Conservation (phyloP, 495 filamentous ascomycete genomes). For the Halenospora varia region DNA sequence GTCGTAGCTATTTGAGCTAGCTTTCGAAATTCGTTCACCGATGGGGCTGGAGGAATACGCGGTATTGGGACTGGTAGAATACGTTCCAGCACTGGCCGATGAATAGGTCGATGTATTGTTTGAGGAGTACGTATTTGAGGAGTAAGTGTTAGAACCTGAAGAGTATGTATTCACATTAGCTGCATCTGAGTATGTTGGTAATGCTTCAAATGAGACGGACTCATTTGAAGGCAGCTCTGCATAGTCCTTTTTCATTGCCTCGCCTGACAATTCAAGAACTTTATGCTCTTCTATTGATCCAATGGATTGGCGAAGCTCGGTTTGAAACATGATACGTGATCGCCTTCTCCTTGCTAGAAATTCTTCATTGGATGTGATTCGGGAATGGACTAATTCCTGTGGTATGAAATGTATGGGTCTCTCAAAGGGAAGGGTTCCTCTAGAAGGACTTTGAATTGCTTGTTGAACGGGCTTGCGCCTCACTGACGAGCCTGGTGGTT, state of each 20-base stretch:
- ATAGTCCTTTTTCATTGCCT: neutral
- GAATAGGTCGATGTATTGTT: neutral
- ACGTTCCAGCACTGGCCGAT: neutral
- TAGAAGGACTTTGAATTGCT: neutral
- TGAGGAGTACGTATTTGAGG: neutral
- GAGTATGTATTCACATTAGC: too few species aligned
- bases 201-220: too few species aligned
- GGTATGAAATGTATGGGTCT: constrained; percentile 11
- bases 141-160: neutral
- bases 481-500: neutral
- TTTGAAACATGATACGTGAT: constrained; percentile 15
- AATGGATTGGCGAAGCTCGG: constrained; percentile 11
- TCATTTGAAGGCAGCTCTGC: too few species aligned
- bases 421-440: neutral
- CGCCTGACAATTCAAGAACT: constrained; percentile 5
- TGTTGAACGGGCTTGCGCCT: neutral
- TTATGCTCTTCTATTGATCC: constrained; percentile 15
- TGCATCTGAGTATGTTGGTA: too few species aligned
- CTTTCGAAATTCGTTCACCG: constrained; percentile 11
- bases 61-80: neutral
- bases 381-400: constrained; percentile 13
- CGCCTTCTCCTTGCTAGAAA: constrained; percentile 16
- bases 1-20: constrained; percentile 18
- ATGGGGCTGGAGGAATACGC: constrained; percentile 7
- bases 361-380: constrained; percentile 18